Base-by-base conservation (phyloP, 306 rosid genomes). In the Cucurbita argyrosperma region DNA sequence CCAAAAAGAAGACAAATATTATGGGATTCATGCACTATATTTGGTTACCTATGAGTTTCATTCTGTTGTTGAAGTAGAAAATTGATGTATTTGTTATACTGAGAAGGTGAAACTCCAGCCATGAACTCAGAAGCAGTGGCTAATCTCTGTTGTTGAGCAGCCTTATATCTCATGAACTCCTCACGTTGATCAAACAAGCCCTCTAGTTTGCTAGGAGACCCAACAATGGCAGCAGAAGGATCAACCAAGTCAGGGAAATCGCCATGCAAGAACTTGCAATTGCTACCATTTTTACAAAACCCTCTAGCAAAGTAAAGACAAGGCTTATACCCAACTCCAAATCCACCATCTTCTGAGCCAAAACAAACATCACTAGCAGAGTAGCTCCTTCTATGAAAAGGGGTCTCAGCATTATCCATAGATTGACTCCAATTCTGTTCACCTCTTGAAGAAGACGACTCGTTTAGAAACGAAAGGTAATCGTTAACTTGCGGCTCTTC, bases 271-370 rank as follows among this genome's bases (percentile, higher is more conserved):
- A 89, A 94, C 87, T 88, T 94, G 80, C 98, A 94, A 81, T 82
- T 85, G 76, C 79, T 69, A 5, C 98, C 98, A 66, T 94, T 94
- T 83, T 94, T 94, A 77, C 98, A 94, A 73, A 86, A 89, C 15
- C 98, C 98, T 63, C 90, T 85, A 1, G 98, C 97, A 79, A 79
- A 94, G 83, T 90, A 94, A 71, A 94, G 96, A 63, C 98, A 94
- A 0, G 94, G 90, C 85, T 88, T 94, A 50, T 59, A 87, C 39
- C 91, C 96, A 71, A 80, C 79, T 78, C 88, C 96, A 6, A 80
- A 35, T 12, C 82, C 84, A 0, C 75, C 81, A 21, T 90, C 98
- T 19, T 90, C 98, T 13, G 86, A 68, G 43, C 83, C 96, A n/a
- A 86, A 86, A 79, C 86, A 77, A 14, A 81, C 97, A 21, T 94